phyloP scores from a whole-genome alignment of 345 rosid species.

The Hibiscus syriacus region DNA sequence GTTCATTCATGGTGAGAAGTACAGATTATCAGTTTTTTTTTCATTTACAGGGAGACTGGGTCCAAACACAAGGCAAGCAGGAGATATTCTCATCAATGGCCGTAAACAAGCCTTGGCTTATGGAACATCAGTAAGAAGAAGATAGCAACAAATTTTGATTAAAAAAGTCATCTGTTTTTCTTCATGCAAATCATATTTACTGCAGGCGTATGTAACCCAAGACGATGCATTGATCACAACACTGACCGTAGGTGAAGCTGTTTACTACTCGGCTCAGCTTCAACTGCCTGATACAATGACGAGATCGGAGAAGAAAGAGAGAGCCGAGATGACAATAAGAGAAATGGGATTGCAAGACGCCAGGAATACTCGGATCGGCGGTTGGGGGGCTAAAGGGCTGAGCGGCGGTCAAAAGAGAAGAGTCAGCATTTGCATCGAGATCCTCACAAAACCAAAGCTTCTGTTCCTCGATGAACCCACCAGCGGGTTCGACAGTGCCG shows the following conservation, averaged over 20 bases:
- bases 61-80: slow-evolving; percentile 29
- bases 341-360: slow-evolving; percentile 46
- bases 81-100: slow-evolving; percentile 47
- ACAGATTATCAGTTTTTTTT: too few species aligned
- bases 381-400: slow-evolving; percentile 40
- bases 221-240: slow-evolving; percentile 36
- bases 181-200: not conserved
- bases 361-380: slow-evolving; percentile 37
- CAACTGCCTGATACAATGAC: slow-evolving; percentile 46
- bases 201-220: slow-evolving; percentile 48
- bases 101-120: slow-evolving; percentile 32
- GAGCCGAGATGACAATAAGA: slow-evolving; percentile 41
- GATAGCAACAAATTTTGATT: not conserved
- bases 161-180: not conserved
- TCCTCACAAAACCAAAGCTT: slow-evolving; percentile 40
- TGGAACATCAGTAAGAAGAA: slow-evolving; percentile 40
- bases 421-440: slow-evolving; percentile 54
- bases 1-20: too few species aligned
- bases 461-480: slow-evolving; percentile 57
- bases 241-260: slow-evolving; percentile 40
- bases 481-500: slow-evolving; percentile 50
- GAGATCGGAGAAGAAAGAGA: slow-evolving; percentile 30
- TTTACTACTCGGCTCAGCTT: slow-evolving; percentile 48
- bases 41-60: slow-evolving; percentile 35
- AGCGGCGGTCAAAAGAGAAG: slow-evolving; percentile 59